These are phyloP conservation scores for Coemansia sp. DNA, from an alignment of 192 early-diverging fungal species.

Conservation along the genomic window DNA sequence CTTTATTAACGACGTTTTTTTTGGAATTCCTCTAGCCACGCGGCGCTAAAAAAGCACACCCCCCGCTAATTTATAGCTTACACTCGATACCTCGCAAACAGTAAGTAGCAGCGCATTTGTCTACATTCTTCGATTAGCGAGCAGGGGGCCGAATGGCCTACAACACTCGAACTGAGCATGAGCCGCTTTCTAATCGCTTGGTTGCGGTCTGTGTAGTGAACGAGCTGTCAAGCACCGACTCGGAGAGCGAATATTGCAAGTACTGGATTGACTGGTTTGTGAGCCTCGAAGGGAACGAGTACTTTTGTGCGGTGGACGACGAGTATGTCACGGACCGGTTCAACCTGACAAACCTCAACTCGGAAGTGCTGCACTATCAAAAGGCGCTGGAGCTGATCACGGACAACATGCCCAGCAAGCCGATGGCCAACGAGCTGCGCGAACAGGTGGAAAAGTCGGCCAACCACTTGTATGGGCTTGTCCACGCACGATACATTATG, in stretches of 20 bases:
- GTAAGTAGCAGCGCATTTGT: too few species aligned
- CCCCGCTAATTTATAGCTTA: too few species aligned
- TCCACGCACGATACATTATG: slow-evolving; percentile 94
- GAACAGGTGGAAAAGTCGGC: slow-evolving; percentile 84
- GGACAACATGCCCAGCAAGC: slow-evolving; percentile 56
- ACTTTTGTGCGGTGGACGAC: slow-evolving; percentile 97
- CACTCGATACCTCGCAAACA: too few species aligned
- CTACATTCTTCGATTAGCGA: too few species aligned
- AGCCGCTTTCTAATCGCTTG: too few species aligned
- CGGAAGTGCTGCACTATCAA: slow-evolving; percentile 86
- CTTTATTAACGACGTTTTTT: too few species aligned
- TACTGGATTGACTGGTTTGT: slow-evolving; percentile 97
- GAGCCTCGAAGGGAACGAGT: slow-evolving; percentile 88
- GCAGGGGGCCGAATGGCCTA: too few species aligned
- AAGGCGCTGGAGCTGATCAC: slow-evolving; percentile 89
- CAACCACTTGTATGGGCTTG: slow-evolving; percentile 93
- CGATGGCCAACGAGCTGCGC: slow-evolving; percentile 58
- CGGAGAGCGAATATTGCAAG: slow-evolving; percentile 45
- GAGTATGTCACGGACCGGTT: slow-evolving; percentile 96
- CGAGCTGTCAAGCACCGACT: slow-evolving; percentile 39
- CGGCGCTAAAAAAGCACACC: too few species aligned
- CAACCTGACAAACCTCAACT: slow-evolving; percentile 90
- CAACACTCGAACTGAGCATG: too few species aligned
- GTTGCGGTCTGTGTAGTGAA: slow-evolving; percentile 51
- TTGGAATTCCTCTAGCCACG: too few species aligned